Base-by-base conservation (phyloP, 345 rosid genomes). In the Camelina sativa region DNA sequence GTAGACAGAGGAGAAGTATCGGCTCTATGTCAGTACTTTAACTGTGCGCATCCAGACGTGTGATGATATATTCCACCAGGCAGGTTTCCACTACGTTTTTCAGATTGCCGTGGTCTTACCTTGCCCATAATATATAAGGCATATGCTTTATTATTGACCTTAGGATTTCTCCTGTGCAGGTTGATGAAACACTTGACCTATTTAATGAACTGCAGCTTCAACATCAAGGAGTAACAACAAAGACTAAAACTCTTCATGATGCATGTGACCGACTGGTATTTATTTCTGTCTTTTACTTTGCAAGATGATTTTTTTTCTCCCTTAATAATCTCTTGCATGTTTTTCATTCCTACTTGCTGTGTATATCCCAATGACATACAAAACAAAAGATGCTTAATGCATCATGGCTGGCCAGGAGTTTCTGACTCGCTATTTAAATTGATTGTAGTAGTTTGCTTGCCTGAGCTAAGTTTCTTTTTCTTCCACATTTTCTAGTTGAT, bases 211-310 rank as follows among this genome's bases (percentile, higher is more conserved):
- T 90, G 52, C 96, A 94, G 75, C 82, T 88, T 80, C 98, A 94
- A 71, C 97, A 94, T 82, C 97, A 91, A 75, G 91, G 89, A 0
- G 98, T 94, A 58, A 91, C 91, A n/a, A 91, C 93, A 75, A 94
- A 94, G 84, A 94, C 98, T 57, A 94, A 94, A 85, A 94, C 97
- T 75, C 97, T 94, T 80, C 98, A 94, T 69, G 98, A 94, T 80
- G 98, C 98, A 63, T 94, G 97, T 66, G 96, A 94, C 58, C 87
- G 92, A 72, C 73, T 94, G 97, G 98, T 94, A 70, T 77, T 71
- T 19, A 66, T 52, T 64, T 72, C 25, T 30, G 25, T 80, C 65
- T 48, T 70, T 40, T 48, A 15, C 41, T 60, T 40, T 11, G 40
- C 40, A 50, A 38, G 5, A 20, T 28, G 28, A 4, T 72, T 64